Conservation (phyloP, 805 yeast genomes). For the Yarrowia osloensis region DNA sequence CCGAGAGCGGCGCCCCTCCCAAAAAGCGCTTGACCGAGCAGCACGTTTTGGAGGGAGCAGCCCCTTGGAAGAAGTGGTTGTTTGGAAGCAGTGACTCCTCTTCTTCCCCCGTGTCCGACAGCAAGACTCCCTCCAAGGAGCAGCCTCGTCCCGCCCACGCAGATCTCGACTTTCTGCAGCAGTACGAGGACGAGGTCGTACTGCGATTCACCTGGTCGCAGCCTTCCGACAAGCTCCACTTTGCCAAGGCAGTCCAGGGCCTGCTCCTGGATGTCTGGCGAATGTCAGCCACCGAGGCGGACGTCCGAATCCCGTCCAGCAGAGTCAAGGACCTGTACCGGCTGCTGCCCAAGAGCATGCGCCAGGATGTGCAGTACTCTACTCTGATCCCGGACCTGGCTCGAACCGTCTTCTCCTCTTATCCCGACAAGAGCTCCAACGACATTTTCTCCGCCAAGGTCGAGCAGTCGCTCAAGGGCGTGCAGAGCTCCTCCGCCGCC, state of each 20-base stretch:
- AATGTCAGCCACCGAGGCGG: constrained; percentile 34
- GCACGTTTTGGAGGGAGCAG: constrained; percentile 30
- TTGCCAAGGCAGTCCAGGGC: constrained; percentile 36
- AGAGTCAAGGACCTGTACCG: constrained; percentile 35
- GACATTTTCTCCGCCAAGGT: background rate
- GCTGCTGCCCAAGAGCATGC: constrained; percentile 36
- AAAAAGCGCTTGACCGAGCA: constrained; percentile 31
- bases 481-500: background rate
- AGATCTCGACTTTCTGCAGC: constrained; percentile 38
- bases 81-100: background rate
- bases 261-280: constrained; percentile 39
- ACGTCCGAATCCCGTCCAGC: constrained; percentile 35
- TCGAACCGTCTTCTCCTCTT: constrained; percentile 37
- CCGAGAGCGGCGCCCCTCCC: constrained; percentile 31
- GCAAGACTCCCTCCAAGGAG: background rate
- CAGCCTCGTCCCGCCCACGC: constrained; percentile 37
- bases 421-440: constrained; percentile 33
- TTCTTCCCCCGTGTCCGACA: background rate
- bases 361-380: constrained; percentile 33
- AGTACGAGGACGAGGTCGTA: constrained; percentile 50
- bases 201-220: constrained; percentile 45
- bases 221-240: constrained; percentile 34
- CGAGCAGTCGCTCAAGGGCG: background rate
- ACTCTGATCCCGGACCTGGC: constrained; percentile 38
- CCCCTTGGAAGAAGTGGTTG: constrained; percentile 26